phyloP scores from a whole-genome alignment of 2,329 filamentous ascomycete species.

The Pleomassaria siparia region DNA sequence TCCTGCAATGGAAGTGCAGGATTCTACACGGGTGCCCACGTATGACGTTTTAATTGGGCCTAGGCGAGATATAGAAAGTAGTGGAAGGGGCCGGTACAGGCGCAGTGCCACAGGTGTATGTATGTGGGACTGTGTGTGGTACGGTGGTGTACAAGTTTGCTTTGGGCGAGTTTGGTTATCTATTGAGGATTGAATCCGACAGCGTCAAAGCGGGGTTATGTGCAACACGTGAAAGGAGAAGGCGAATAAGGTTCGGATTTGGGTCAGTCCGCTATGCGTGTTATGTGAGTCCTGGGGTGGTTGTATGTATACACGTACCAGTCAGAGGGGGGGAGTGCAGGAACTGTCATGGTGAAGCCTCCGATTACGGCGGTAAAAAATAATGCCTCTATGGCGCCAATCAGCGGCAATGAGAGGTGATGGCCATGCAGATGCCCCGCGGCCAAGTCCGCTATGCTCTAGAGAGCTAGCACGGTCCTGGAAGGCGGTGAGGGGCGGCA shows the following conservation, averaged over 20 bases:
- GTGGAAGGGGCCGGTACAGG: conserved; percentile 10
- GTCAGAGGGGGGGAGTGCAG: conserved; percentile 4
- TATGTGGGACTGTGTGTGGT: conserved; percentile 29
- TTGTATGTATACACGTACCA: conserved; percentile 3
- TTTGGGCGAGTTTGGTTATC: conserved; percentile 2
- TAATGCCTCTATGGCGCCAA: conserved; percentile 10
- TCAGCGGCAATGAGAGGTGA: conserved; percentile 7
- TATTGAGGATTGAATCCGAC: conserved; percentile 13
- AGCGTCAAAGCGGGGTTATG: conserved; percentile 34
- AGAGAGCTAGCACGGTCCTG: neutral
- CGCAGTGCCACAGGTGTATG: conserved; percentile 19
- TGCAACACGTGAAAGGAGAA: conserved; percentile 24
- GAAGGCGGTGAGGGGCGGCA: conserved; percentile 17
- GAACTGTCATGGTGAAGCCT: conserved; percentile 10
- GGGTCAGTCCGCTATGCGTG: conserved; percentile 4
- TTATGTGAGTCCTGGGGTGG: conserved; percentile 3
- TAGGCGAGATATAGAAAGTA: conserved; percentile 11
- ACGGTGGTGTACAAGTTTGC: conserved; percentile 32
- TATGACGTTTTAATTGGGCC: conserved; percentile 27
- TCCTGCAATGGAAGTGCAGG: conserved; percentile 18
- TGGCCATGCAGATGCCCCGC: conserved; percentile 12
- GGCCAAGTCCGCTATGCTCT: neutral
- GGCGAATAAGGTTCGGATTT: conserved; percentile 15
- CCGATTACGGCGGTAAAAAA: conserved; percentile 16
- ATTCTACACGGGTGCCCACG: conserved; percentile 26